Evolutionary conservation across 129 eudicot species (phyloP).

Genomic region (Artemisia tridentata): DNA sequence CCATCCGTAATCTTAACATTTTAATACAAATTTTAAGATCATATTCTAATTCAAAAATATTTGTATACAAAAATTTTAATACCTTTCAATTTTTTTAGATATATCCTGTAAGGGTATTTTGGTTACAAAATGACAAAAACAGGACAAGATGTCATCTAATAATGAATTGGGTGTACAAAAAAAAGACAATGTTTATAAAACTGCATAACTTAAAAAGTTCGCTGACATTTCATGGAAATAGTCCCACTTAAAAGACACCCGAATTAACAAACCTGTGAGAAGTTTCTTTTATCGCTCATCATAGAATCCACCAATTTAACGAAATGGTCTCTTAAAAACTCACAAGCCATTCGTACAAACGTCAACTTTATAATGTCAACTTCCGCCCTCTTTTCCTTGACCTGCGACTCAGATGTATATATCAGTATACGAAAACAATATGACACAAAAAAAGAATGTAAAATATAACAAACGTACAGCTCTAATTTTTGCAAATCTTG

Average conservation of each 20-base stretch:
- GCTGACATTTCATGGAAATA: too few species aligned
- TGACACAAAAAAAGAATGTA: background rate
- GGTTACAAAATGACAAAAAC: too few species aligned
- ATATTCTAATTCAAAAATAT: too few species aligned
- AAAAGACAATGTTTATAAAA: too few species aligned
- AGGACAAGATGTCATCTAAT: too few species aligned
- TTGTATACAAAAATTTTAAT: too few species aligned
- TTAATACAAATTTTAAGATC: too few species aligned
- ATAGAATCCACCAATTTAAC: slow-evolving; percentile 73
- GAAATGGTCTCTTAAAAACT: slow-evolving; percentile 72
- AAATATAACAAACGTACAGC: slow-evolving; percentile 51
- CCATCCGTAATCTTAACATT: too few species aligned
- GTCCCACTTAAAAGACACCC: slow-evolving; percentile 5
- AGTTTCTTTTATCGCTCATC: slow-evolving; percentile 70
- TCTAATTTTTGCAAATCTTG: slow-evolving; percentile 52
- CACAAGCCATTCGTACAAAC: slow-evolving; percentile 75
- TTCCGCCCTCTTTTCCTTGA: slow-evolving; percentile 77
- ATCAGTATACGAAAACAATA: background rate
- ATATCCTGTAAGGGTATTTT: too few species aligned
- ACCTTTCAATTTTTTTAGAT: too few species aligned
- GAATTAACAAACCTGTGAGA: slow-evolving; percentile 61
- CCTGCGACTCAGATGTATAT: slow-evolving; percentile 37
- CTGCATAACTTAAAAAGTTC: too few species aligned
- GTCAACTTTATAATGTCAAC: slow-evolving; percentile 66
- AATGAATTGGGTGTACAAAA: too few species aligned